These are phyloP conservation scores for Phytophthora pisi DNA, from an alignment of 352 stramenopile species.

Conservation along the genomic window DNA sequence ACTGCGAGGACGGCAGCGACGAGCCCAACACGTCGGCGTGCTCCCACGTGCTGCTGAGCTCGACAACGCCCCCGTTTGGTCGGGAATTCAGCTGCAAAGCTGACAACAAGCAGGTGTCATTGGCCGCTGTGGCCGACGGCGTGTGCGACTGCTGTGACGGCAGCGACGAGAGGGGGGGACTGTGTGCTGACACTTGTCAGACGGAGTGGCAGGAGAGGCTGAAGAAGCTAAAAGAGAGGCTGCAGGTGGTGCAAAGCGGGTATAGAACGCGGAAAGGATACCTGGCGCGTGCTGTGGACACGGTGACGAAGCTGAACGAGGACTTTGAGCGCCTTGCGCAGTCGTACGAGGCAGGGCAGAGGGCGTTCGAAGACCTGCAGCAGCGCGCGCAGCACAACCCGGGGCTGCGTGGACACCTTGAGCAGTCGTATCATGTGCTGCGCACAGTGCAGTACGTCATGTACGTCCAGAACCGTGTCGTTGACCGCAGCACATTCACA, in stretches of 20 bases:
- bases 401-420: conserved; percentile 43
- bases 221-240: conserved; percentile 18
- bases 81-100: conserved; percentile 47
- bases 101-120: conserved; percentile 42
- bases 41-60: conserved; percentile 44
- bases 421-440: conserved; percentile 56
- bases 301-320: conserved; percentile 29
- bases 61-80: conserved; percentile 7
- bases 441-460: conserved; percentile 51
- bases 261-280: conserved; percentile 33
- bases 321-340: conserved; percentile 41
- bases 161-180: conserved; percentile 80
- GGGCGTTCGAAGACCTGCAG: conserved; percentile 37
- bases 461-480: conserved; percentile 59
- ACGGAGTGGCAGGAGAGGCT: conserved; percentile 28
- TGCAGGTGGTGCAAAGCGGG: conserved; percentile 36
- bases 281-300: conserved; percentile 21
- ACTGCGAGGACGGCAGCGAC: conserved; percentile 92
- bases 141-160: conserved; percentile 99
- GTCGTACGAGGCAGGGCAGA: conserved; percentile 27
- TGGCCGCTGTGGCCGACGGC: conserved; percentile 88
- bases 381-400: conserved; percentile 29
- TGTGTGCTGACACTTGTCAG: conserved; percentile 54
- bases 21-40: conserved; percentile 88
- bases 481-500: conserved; percentile 53